phyloP scores from a whole-genome alignment of 129 eudicot genomes.

The Chrysanthemum makinoi region DNA sequence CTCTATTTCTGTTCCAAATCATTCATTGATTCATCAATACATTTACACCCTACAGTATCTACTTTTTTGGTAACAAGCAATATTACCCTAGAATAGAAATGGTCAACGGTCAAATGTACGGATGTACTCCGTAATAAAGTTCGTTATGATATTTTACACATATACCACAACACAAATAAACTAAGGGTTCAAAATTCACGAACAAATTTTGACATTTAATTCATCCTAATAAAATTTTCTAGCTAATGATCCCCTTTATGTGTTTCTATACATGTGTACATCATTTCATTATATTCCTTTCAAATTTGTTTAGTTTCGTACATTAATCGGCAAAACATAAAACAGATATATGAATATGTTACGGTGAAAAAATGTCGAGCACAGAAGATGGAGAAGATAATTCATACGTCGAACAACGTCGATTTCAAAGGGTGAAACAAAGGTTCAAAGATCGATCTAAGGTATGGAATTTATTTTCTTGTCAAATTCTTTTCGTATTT shows the following conservation, averaged over 20 bases:
- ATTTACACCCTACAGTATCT: no score
- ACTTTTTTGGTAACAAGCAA: no score
- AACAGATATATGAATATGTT: slow-evolving; percentile 16
- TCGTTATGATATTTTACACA: slow-evolving; percentile 9
- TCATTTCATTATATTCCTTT: neutral
- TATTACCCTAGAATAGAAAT: neutral
- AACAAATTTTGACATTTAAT: slow-evolving; percentile 21
- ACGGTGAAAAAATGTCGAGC: slow-evolving; percentile 35
- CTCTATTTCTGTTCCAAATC: neutral
- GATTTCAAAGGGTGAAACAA: slow-evolving; percentile 34
- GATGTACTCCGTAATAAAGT: slow-evolving; percentile 26
- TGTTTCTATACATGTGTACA: neutral
- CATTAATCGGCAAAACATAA: neutral
- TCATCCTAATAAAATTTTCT: neutral
- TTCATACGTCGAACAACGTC: slow-evolving; percentile 25
- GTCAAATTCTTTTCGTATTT: neutral
- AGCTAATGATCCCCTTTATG: slow-evolving; percentile 1
- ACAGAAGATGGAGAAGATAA: slow-evolving; percentile 28
- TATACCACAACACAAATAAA: slow-evolving; percentile 19
- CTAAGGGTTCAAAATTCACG: slow-evolving; percentile 27
- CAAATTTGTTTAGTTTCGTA: slow-evolving; percentile 1
- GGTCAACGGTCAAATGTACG: slow-evolving; percentile 21
- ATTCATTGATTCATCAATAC: neutral
- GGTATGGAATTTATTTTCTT: slow-evolving; percentile 14
- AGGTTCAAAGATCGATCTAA: slow-evolving; percentile 38